Base-by-base conservation (phyloP, 1,284 basidiomycete species). In the Tetrapyrgos nigripes region DNA sequence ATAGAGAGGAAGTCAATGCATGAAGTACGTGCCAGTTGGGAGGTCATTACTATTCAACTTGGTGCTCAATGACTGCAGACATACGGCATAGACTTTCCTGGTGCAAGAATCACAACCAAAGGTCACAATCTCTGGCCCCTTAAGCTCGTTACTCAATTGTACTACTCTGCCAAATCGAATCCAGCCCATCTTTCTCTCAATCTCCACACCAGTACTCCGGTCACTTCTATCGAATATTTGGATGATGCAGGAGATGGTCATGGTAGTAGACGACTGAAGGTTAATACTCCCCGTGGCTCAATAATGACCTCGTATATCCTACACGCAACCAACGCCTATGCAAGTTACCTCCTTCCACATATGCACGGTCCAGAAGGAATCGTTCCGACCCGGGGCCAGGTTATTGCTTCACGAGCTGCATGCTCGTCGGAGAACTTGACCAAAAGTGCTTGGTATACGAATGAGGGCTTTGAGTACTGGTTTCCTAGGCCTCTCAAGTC, bases 251-350 rank as follows among this genome's bases (percentile, higher is more conserved):
- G 31, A 8, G 31, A 33, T 33, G 31, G 14, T 14, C 8, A 33
- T 14, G 9, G 9, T 33, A 35, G 54, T 3, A 43, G 75, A 14
- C 72, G 76, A 10, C 90, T 85, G 85, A 64, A 69, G 1, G 63
- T 89, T 1, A 66, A 71, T 4, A 92, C 91, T 0, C 82, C 84
- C 0, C 82, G 89, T 26, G 91, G 92, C 2, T 50, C 68, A 0
- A 68, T 92, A 28, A 33, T 69, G 3, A 88, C 89, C 62, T 73
- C 79, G 11, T 83, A 84, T 59, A 78, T 94, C 37, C 72, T 94
- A 1, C 92, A 95, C 66, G 91, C 92, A 0, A 94, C 91, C 3
- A 94, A 95, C 64, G 93, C 75, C 0, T 93, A 94, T 58, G 84
- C 86, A 1, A 83, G 85, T 1, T 81, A 91, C 66, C 82, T 83